Base-by-base conservation (phyloP, 2,329 filamentous ascomycete genomes). In the Fusarium anguioides region DNA sequence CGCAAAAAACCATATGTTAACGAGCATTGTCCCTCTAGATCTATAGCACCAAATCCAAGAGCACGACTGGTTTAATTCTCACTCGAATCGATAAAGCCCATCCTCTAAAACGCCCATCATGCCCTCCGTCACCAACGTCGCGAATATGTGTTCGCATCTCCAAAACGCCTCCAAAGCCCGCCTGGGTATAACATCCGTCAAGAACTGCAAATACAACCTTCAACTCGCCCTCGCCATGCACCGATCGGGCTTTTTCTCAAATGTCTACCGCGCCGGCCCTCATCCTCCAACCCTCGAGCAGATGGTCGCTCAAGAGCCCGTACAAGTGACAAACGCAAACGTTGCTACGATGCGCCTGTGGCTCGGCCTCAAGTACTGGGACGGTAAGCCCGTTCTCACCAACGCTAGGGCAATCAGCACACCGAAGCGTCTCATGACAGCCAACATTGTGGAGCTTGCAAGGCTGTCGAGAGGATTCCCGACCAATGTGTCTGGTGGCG, bases 311-410 rank as follows among this genome's bases (percentile, higher is more conserved):
- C 64, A 76, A 64, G 78, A 85, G 24, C 82, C 88, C 14, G 86
- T 86, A 64, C 82, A 82, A 15, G 83, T 92, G 57, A 93, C 90
- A 45, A 82, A 83, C 64, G 83, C 82, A 72, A 97, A 96, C 79
- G 87, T 93, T 35, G 86, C 93, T 6, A 85, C 83, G 36, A 86
- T 92, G 75, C 85, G 94, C 61, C 81, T 97, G 69, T 97, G 94
- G 94, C 80, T 97, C 14, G 93, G 93, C 2, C 82, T 97, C 74
- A 97, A 97, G 82, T 97, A 97, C 85, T 92, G 87, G 87, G 89
- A 94, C 70, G 91, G 91, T 75, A 84, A 89, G 78, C 93, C 94
- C 8, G 93, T 97, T 21, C 80, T 97, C 69, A 83, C 83, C 64
- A 84, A 87, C 67, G 84, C 95, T 73, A 78, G 79, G 46, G 77